Conservation (phyloP, 2,329 filamentous ascomycete genomes). For the Aspergillus pseudoviridinutans region DNA sequence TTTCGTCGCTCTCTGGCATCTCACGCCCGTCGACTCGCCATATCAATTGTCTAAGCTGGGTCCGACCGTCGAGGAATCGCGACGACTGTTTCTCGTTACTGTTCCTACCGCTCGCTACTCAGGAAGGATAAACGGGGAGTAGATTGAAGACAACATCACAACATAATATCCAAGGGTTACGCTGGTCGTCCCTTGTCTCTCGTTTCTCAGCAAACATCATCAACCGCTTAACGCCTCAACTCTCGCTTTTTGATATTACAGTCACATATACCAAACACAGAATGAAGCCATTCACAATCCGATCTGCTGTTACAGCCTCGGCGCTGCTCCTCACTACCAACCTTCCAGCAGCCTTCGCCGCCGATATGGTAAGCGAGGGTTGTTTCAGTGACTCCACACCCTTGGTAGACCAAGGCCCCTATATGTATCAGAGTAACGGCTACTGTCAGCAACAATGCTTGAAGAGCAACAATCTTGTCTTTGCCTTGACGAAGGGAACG, state of each 20-base stretch:
- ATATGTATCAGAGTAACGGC: slow-evolving; percentile 52
- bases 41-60: neutral
- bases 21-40: neutral
- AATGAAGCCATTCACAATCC: slow-evolving; percentile 27
- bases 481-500: slow-evolving; percentile 57
- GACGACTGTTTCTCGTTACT: slow-evolving; percentile 1
- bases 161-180: slow-evolving; percentile 25
- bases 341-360: slow-evolving; percentile 17
- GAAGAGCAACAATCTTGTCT: slow-evolving; percentile 52
- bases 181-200: slow-evolving; percentile 36
- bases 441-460: slow-evolving; percentile 54
- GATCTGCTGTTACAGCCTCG: slow-evolving; percentile 22
- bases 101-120: neutral
- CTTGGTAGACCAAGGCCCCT: slow-evolving; percentile 46
- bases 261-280: slow-evolving; percentile 6
- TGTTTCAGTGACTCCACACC: slow-evolving; percentile 51
- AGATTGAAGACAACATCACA: slow-evolving; percentile 12
- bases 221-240: slow-evolving; percentile 17
- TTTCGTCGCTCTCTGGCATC: neutral
- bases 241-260: slow-evolving; percentile 9
- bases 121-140: slow-evolving; percentile 3
- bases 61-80: slow-evolving; percentile 2
- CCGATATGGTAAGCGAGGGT: slow-evolving; percentile 33
- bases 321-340: slow-evolving; percentile 22
- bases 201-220: slow-evolving; percentile 12